Evolutionary conservation across 1,139 yeast genomes (phyloP), one percentile per base, ranked within the genome.

Genomic region (Diutina mesorugosa): DNA sequence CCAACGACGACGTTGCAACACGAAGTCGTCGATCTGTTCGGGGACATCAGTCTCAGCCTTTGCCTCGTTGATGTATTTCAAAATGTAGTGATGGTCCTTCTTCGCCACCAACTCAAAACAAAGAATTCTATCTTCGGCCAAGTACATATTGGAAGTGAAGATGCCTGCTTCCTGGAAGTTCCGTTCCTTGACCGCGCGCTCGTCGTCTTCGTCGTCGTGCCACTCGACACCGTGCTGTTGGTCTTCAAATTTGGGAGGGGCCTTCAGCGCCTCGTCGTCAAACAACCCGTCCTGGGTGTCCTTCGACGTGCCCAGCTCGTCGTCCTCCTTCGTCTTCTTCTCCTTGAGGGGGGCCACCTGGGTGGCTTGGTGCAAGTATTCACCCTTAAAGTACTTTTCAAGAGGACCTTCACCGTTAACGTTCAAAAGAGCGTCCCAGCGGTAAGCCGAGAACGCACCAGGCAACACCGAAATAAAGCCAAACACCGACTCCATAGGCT

Each of bases 1-100:
- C 95, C 95, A 87, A 69, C 95, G 77, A 68, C 95, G 78, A 68
- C 95, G 78, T 69, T 87, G 95, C 59, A 87, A 73, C 8, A 87
- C 84, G 60, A 87, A 80, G 64, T 87, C 95, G 57, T 85, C 84
- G 41, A 87, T 73, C 38, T 72, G 71, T 60, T 85, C 90, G 0
- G 95, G 95, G 38, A 87, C 95, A 74, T 87, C 95, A 1, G 95
- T 87, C 64, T 84, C 89, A 0, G 95, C 95, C 60, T 80, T 80
- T 21, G 95, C 93, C 52, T 83, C 79, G 64, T 83, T 85, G 57
- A 87, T 93, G 64, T 86, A 87, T 60, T 85, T 76, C 61, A 87
- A 76, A 21, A 84, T 72, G 79, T 90, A 87, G 58, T 79, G 72
- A 59, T 80, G 76, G 51, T 76, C 70, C 55, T 74, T 72, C 63